Conservation (phyloP, 2,329 filamentous ascomycete species). For the Colletotrichum abscissum region DNA sequence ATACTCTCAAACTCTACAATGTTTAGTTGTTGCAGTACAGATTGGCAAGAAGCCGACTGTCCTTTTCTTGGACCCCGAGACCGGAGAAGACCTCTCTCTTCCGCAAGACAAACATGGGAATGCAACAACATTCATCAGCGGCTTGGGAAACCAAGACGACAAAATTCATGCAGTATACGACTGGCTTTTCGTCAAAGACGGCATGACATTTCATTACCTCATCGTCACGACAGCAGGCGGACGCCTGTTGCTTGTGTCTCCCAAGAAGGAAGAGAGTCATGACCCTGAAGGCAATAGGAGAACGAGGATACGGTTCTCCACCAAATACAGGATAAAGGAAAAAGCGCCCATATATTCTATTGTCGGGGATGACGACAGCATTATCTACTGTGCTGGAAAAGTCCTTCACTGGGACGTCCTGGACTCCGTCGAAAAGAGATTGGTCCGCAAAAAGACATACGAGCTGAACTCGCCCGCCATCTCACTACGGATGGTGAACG, state of each 20-base stretch:
- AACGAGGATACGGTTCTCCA: constrained; percentile 26
- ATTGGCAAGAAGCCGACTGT: constrained; percentile 58
- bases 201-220: constrained; percentile 71
- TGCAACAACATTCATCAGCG: constrained; percentile 61
- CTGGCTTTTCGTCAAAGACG: constrained; percentile 70
- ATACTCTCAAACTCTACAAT: constrained; percentile 64
- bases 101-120: constrained; percentile 55
- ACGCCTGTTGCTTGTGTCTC: constrained; percentile 63
- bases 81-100: constrained; percentile 62
- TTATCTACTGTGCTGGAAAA: constrained; percentile 67
- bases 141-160: constrained; percentile 67
- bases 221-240: constrained; percentile 68
- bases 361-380: constrained; percentile 62
- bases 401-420: constrained; percentile 68
- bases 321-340: constrained; percentile 28
- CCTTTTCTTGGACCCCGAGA: constrained; percentile 67
- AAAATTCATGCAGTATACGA: constrained; percentile 70
- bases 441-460: constrained; percentile 59
- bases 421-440: constrained; percentile 60
- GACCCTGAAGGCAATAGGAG: constrained; percentile 36
- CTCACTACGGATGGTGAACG: constrained; percentile 58
- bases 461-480: constrained; percentile 65
- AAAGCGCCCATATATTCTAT: constrained; percentile 65
- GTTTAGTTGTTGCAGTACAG: constrained; percentile 63
- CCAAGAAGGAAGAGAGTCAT: constrained; percentile 31